Evolutionary conservation across 2,329 filamentous ascomycete genomes (phyloP).

Genomic region (Alternaria solani): DNA sequence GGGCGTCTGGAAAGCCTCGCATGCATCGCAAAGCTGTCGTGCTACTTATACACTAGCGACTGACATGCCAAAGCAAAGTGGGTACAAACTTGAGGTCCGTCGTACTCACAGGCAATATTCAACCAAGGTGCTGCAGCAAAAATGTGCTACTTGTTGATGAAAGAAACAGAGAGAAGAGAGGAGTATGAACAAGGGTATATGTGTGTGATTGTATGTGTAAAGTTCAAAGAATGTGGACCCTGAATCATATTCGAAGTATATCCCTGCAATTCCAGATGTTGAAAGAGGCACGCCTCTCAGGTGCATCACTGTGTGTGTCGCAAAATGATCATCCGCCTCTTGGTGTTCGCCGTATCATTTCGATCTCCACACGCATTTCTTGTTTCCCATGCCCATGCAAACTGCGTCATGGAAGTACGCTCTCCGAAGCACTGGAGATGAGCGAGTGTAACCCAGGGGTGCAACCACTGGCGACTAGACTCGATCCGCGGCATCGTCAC

Average conservation of each 20-base stretch:
- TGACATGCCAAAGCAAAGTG: background rate
- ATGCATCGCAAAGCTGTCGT: background rate
- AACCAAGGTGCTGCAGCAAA: background rate
- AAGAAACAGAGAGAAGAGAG: background rate
- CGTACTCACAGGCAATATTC: background rate
- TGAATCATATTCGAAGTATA: background rate
- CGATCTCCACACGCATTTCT: background rate
- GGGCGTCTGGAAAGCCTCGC: background rate
- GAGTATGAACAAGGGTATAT: background rate
- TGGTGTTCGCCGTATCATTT: background rate
- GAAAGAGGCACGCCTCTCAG: background rate
- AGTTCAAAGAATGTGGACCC: too few relatives aligned
- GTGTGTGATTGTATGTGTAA: background rate
- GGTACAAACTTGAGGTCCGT: background rate
- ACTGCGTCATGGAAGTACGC: background rate
- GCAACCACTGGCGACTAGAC: slow-evolving; percentile 4
- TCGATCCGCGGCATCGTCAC: slow-evolving; percentile 16
- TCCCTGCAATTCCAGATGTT: background rate
- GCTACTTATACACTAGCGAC: background rate
- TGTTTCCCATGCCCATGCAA: background rate
- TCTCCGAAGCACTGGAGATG: background rate
- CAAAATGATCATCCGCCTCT: background rate
- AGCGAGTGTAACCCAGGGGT: background rate
- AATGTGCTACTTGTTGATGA: background rate
- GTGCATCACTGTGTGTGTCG: background rate